Evolutionary conservation across 176 grass and related monocot species (phyloP).

Genomic region (Zoysia japonica): DNA sequence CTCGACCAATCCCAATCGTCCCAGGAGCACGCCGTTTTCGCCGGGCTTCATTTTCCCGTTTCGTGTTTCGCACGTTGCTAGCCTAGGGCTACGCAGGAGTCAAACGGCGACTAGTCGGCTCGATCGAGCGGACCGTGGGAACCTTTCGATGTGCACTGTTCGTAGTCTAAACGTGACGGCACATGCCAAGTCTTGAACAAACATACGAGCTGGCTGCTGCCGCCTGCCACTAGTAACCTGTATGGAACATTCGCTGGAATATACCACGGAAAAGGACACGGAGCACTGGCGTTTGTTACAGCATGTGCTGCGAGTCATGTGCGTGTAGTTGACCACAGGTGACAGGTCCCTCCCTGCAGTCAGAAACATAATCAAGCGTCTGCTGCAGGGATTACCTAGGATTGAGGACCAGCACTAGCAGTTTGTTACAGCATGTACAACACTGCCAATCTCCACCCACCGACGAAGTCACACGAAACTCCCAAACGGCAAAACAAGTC

Average conservation of each 20-base stretch:
- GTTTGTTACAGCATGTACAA: too few species aligned
- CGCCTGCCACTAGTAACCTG: background rate
- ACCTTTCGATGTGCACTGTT: background rate
- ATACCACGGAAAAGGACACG: background rate
- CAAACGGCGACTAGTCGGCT: background rate
- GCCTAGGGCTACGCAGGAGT: background rate
- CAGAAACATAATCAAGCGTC: too few species aligned
- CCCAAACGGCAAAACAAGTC: too few species aligned
- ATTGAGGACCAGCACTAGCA: too few species aligned
- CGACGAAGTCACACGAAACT: too few species aligned
- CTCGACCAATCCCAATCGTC: background rate
- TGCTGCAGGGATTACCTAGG: too few species aligned
- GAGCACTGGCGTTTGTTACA: background rate
- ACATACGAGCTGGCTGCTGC: background rate
- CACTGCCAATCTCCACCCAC: too few species aligned
- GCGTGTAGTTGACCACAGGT: too few species aligned
- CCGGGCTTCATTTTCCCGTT: background rate
- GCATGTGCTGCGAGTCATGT: too few species aligned
- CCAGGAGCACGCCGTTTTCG: background rate
- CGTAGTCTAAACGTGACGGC: background rate
- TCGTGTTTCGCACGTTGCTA: conserved; percentile 10
- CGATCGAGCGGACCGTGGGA: background rate
- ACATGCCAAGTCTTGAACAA: background rate
- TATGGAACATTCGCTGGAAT: conserved; percentile 19
- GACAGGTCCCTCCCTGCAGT: too few species aligned